Evolutionary conservation across 31 red algal species (phyloP).

Genomic region (Odonthalia washingtoniensis): DNA sequence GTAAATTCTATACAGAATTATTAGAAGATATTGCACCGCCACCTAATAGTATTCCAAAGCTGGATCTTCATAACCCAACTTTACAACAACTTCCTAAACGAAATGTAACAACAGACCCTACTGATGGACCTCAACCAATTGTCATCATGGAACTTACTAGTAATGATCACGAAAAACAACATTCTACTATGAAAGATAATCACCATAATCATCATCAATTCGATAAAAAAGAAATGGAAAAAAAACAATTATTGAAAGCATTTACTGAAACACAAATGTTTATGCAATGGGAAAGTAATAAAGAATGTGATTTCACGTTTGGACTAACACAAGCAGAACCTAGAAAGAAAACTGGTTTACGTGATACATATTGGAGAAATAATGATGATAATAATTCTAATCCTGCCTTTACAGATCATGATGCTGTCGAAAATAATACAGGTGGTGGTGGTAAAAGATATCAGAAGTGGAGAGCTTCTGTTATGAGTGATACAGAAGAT

Average conservation of each 20-base stretch:
- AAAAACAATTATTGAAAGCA: not conserved
- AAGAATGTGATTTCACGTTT: conserved; percentile 32
- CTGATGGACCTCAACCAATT: not conserved
- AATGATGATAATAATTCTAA: not conserved
- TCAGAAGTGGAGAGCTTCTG: too few species aligned
- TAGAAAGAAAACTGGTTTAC: not conserved
- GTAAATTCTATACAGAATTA: conserved; percentile 67
- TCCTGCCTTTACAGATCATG: too few species aligned
- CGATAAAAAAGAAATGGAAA: conserved; percentile 16
- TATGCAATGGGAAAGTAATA: conserved; percentile 67
- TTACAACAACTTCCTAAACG: not conserved
- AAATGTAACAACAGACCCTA: not conserved
- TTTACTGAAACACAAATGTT: conserved; percentile 61
- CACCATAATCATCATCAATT: not conserved
- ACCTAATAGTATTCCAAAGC: not conserved
- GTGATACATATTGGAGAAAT: conserved; percentile 7
- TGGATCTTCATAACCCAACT: not conserved
- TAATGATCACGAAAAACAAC: not conserved
- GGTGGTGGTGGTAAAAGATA: too few species aligned
- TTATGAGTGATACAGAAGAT: too few species aligned
- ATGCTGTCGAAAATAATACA: too few species aligned
- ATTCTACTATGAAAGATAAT: not conserved
- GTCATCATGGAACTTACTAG: not conserved
- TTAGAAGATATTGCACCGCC: conserved; percentile 30
- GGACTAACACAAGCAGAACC: conserved; percentile 21